Evolutionary conservation across 1,139 yeast genomes (phyloP).

Genomic region (Neolecta irregularis): DNA sequence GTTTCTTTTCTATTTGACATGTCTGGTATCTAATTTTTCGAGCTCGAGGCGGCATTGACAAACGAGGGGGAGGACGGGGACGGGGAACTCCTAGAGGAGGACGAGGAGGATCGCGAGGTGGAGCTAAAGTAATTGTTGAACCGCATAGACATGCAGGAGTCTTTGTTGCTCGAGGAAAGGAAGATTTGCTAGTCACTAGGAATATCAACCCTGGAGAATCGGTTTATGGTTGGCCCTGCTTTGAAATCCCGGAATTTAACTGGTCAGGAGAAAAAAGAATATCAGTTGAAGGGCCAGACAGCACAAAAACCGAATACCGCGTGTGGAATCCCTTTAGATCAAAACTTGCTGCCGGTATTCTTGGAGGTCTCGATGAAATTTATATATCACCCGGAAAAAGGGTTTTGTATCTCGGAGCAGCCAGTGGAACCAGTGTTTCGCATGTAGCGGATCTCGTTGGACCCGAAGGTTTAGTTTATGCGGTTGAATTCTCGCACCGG

Average conservation of each 20-base stretch:
- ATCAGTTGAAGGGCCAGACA: conserved; percentile 77
- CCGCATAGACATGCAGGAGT: conserved; percentile 94
- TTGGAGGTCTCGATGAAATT: conserved; percentile 98
- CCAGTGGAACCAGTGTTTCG: conserved; percentile 97
- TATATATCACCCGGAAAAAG: conserved; percentile 97
- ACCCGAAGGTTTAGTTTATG: conserved; percentile 96
- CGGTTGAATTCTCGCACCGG: conserved; percentile 98
- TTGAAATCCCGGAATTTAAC: too few relatives aligned
- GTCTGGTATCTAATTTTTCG: neutral
- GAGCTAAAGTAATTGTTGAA: conserved; percentile 91
- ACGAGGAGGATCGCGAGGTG: conserved; percentile 66
- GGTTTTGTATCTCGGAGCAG: conserved; percentile 96
- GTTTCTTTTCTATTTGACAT: neutral
- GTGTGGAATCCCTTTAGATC: conserved; percentile 99
- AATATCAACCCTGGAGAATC: conserved; percentile 97
- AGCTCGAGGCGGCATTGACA: conserved; percentile 19
- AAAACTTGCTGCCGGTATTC: conserved; percentile 97
- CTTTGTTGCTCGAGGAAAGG: conserved; percentile 98
- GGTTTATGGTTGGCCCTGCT: conserved; percentile 62
- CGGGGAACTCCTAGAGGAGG: conserved; percentile 35
- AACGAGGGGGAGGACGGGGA: conserved; percentile 30
- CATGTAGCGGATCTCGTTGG: conserved; percentile 98
- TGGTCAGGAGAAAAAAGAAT: conserved; percentile 60
- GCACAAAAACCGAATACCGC: conserved; percentile 90
- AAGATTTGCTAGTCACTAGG: conserved; percentile 92